These are phyloP conservation scores for Diaporthe humulicola DNA, from an alignment of 2,329 filamentous ascomycete genomes.

Conservation along the genomic window DNA sequence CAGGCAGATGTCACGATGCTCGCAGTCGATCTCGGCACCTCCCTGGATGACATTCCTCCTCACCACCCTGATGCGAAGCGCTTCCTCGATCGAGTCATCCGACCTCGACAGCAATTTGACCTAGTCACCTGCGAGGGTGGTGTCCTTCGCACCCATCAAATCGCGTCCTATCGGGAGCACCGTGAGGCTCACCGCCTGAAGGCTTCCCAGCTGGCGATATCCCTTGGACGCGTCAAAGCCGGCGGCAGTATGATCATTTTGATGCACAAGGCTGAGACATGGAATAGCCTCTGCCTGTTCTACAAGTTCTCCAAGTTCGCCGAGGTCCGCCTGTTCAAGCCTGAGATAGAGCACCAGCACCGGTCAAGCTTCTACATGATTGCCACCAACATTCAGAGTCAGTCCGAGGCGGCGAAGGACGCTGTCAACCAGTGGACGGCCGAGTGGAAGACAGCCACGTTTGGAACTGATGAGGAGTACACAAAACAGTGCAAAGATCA, in stretches of 20 bases:
- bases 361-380: constrained; percentile 68
- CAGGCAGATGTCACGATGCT: constrained; percentile 65
- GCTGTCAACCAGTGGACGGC: constrained; percentile 57
- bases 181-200: constrained; percentile 55
- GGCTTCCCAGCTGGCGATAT: constrained; percentile 57
- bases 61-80: constrained; percentile 49
- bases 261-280: constrained; percentile 61
- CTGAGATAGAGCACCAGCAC: constrained; percentile 52
- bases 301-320: constrained; percentile 58
- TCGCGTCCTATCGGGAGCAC: constrained; percentile 49
- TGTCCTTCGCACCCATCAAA: constrained; percentile 56
- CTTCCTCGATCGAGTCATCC: constrained; percentile 43
- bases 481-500: constrained; percentile 19
- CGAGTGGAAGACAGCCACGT: constrained; percentile 55
- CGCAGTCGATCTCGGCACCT: constrained; percentile 58
- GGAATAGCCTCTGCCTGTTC: constrained; percentile 54
- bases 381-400: constrained; percentile 56
- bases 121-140: constrained; percentile 63
- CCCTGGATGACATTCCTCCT: constrained; percentile 46
- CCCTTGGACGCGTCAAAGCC: constrained; percentile 57
- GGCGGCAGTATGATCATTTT: constrained; percentile 66
- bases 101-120: constrained; percentile 59
- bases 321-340: constrained; percentile 60
- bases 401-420: constrained; percentile 47
- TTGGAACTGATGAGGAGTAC: constrained; percentile 49